Base-by-base conservation (phyloP, 768 basidiomycete genomes). In the Termitomyces titanicus region DNA sequence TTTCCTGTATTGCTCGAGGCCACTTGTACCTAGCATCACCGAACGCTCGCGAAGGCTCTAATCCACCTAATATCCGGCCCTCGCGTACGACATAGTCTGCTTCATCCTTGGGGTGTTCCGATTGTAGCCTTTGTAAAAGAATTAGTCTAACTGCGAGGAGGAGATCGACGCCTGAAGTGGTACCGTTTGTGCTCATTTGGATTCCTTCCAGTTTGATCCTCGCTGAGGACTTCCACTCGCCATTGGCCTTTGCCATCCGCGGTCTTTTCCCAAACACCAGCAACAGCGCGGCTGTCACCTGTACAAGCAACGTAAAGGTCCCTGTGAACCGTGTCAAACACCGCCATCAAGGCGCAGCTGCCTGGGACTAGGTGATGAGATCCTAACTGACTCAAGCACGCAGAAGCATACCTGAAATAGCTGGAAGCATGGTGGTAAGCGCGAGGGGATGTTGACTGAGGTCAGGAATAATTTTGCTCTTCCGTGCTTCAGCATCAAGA, bases 171-270 rank as follows among this genome's bases (percentile, higher is more conserved):
- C 44, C 13, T 15, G 10, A 48, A 15, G 46, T 64, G 75, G 48
- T 62, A 94, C 95, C 94, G 83, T 68, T 80, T 80, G 24, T 88
- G 74, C 71, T 99, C 97, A 44, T 82, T 86, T 15, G 82, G 85
- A 66, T 94, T 98, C 61, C 92, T 83, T 37, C 94, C 97, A 7
- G 95, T 98, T 75, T 98, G 95, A 66, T 98, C 97, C 69, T 98
- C 94, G 27, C 83, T 92, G 58, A 99, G 77, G n/a, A 92, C 92
- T 67, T 97, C 93, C 29, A 94, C 89, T 44, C 86, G 82, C 97
- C 97, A 99, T 50, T 76, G 78, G 11, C 91, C 91, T 50, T 78
- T 74, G 3, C 84, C 86, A 58, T 85, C 81, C 3, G 68, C 70
- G 4, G 79, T 78, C 48, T 83, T 79, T 59, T 92, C 86, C 89